phyloP scores from a whole-genome alignment of 805 yeast genomes.

The Spathaspora boniae region DNA sequence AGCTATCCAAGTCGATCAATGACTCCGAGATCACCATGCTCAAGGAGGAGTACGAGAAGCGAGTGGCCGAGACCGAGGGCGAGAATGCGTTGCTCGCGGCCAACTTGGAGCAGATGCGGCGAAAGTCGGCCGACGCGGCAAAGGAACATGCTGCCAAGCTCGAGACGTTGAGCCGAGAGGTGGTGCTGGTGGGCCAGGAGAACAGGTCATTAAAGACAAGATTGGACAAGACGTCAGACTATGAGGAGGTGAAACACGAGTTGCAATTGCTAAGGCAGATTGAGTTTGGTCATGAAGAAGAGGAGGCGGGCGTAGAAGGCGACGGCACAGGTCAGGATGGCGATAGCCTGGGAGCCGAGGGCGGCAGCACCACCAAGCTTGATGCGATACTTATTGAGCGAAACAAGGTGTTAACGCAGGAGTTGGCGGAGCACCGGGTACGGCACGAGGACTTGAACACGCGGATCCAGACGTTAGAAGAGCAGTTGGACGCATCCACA shows the following conservation, averaged over 20 bases:
- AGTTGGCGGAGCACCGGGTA: constrained; percentile 63
- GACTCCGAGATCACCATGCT: constrained; percentile 40
- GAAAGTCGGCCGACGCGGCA: constrained; percentile 18
- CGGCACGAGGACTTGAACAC: constrained; percentile 46
- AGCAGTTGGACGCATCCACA: constrained; percentile 27
- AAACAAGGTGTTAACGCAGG: constrained; percentile 70
- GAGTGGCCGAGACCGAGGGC: constrained; percentile 56
- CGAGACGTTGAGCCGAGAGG: constrained; percentile 43
- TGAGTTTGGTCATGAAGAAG: constrained; percentile 58
- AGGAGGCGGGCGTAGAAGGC: constrained; percentile 27
- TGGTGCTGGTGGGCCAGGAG: constrained; percentile 47
- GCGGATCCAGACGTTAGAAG: constrained; percentile 39
- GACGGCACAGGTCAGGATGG: constrained; percentile 44
- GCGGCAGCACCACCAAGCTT: constrained; percentile 25
- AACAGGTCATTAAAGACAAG: constrained; percentile 46
- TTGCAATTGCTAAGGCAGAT: constrained; percentile 67
- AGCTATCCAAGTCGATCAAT: constrained; percentile 53
- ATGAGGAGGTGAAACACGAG: constrained; percentile 78
- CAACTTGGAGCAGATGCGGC: constrained; percentile 49
- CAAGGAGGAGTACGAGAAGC: constrained; percentile 41
- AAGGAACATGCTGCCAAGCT: constrained; percentile 29
- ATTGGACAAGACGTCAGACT: constrained; percentile 56
- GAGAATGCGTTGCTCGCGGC: constrained; percentile 66
- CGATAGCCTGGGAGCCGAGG: constrained; percentile 28
- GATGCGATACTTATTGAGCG: constrained; percentile 64